Conservation (phyloP, 306 rosid genomes). For the Prosopis cineraria region DNA sequence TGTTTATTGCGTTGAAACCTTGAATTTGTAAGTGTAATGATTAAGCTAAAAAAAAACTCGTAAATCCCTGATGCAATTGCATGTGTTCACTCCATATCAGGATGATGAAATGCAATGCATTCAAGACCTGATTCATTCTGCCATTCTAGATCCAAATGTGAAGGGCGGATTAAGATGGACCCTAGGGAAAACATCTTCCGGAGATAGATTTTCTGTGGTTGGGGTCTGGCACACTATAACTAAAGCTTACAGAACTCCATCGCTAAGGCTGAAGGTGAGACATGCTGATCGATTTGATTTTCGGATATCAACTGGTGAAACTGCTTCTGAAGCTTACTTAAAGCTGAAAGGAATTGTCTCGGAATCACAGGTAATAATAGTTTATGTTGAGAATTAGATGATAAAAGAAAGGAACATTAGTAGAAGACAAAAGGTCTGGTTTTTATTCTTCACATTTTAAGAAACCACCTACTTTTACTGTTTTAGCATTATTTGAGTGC, state of each 20-base stretch:
- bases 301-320: conserved; percentile 43
- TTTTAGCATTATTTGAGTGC: background rate
- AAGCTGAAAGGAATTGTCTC: conserved; percentile 43
- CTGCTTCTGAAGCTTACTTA: conserved; percentile 42
- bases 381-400: background rate
- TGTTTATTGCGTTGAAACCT: background rate
- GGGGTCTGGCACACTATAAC: conserved; percentile 47
- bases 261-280: conserved; percentile 50
- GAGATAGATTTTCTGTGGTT: conserved; percentile 46
- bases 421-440: background rate
- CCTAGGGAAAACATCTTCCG: conserved; percentile 46
- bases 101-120: conserved; percentile 58
- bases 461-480: background rate
- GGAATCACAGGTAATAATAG: conserved; percentile 37
- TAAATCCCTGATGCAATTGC: background rate
- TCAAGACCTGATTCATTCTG: conserved; percentile 45
- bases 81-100: conserved; percentile 29
- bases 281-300: conserved; percentile 55
- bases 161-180: conserved; percentile 76
- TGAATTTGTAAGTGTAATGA: background rate
- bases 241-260: conserved; percentile 34
- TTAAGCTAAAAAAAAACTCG: background rate
- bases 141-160: conserved; percentile 52
- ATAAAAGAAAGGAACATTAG: background rate
- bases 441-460: background rate